These are phyloP conservation scores for Arabidopsis hybrid DNA, from an alignment of 441 rosid genomes.

Conservation along the genomic window DNA sequence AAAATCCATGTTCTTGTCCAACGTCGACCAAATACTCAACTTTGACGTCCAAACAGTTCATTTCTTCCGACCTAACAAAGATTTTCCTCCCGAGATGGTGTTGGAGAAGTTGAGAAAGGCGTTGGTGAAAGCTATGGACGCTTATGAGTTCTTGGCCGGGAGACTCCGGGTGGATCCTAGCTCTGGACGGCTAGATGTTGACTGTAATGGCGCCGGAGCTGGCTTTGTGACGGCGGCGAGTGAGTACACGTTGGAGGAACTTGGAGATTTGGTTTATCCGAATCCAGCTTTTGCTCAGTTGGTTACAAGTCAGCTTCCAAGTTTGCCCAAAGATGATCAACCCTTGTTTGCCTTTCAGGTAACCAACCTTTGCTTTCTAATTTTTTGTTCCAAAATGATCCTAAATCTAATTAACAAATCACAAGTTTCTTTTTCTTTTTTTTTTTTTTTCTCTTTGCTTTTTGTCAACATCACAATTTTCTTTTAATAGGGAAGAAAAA, in stretches of 20 bases:
- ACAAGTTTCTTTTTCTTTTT: background rate
- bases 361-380: background rate
- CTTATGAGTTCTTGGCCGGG: conserved; percentile 75
- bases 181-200: conserved; percentile 63
- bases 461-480: conserved; percentile 8
- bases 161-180: conserved; percentile 54
- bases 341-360: conserved; percentile 79
- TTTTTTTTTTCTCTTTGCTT: background rate
- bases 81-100: conserved; percentile 55
- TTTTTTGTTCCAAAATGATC: background rate
- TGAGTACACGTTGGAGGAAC: conserved; percentile 56
- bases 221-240: conserved; percentile 66
- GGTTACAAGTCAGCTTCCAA: conserved; percentile 43
- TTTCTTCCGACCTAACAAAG: conserved; percentile 59
- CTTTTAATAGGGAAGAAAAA: background rate
- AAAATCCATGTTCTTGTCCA: conserved; percentile 67
- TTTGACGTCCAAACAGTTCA: conserved; percentile 78
- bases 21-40: conserved; percentile 79
- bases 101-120: conserved; percentile 52
- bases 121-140: conserved; percentile 48
- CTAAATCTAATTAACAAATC: background rate
- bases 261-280: conserved; percentile 84
- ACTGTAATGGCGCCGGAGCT: conserved; percentile 68
- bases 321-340: conserved; percentile 48
- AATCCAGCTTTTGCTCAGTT: conserved; percentile 73